Evolutionary conservation across 2,329 filamentous ascomycete genomes (phyloP).

Genomic region (Fusarium nurragi): DNA sequence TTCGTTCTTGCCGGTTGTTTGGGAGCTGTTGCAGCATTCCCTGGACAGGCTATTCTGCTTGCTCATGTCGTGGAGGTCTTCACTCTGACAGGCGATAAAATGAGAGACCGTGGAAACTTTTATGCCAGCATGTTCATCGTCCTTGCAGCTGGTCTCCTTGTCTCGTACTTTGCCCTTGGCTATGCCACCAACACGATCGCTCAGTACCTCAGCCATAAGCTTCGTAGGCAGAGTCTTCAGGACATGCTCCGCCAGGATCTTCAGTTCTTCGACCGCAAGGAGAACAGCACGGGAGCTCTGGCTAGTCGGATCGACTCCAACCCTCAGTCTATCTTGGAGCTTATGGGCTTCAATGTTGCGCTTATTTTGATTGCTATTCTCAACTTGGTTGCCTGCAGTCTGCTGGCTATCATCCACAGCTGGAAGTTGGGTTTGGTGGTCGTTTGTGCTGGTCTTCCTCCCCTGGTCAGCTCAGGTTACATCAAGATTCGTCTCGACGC

Average conservation of each 20-base stretch:
- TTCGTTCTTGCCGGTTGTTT: slow-evolving; percentile 46
- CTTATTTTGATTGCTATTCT: slow-evolving; percentile 52
- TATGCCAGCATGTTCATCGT: slow-evolving; percentile 66
- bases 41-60: slow-evolving; percentile 56
- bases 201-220: slow-evolving; percentile 44
- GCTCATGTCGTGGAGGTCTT: slow-evolving; percentile 56
- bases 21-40: slow-evolving; percentile 51
- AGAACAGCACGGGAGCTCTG: slow-evolving; percentile 53
- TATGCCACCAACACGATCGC: slow-evolving; percentile 48
- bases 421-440: slow-evolving; percentile 62
- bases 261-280: slow-evolving; percentile 54
- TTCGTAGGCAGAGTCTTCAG: slow-evolving; percentile 41
- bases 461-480: slow-evolving; percentile 50
- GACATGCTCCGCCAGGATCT: slow-evolving; percentile 54
- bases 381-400: slow-evolving; percentile 51
- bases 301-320: slow-evolving; percentile 50
- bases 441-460: slow-evolving; percentile 54
- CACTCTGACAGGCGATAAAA: slow-evolving; percentile 45
- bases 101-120: slow-evolving; percentile 58
- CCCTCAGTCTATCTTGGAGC: slow-evolving; percentile 52
- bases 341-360: slow-evolving; percentile 55
- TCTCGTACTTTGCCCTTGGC: slow-evolving; percentile 56
- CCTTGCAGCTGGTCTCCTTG: slow-evolving; percentile 55
- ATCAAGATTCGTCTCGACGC: slow-evolving; percentile 54
- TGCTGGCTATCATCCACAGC: slow-evolving; percentile 55